Evolutionary conservation across 495 filamentous ascomycete species (phyloP), one percentile per base, ranked within the genome.

Genomic region (Penicillium salamii): DNA sequence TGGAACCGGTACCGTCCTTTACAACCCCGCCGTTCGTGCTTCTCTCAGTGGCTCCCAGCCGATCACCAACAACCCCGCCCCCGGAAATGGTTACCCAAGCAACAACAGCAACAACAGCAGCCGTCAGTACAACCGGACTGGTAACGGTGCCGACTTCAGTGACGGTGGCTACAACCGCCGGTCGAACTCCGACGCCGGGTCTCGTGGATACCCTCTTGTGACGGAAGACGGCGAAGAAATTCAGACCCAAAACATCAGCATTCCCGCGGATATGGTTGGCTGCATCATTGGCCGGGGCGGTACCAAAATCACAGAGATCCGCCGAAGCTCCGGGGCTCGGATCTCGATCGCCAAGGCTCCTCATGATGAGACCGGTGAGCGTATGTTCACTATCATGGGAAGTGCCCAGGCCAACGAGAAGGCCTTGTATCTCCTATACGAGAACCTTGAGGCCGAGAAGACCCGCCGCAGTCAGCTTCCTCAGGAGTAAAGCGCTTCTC

Each of bases 361-460:
- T 26, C 93, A 98, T 59, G 93, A 97, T 57, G 95, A 97, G 47
- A 91, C 90, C 38, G 93, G 93, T 44, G 93, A 98, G 80, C 84
- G 93, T 61, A 97, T 98, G 93, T 98, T 97, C 76, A 97, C 93
- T 53, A 97, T 98, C 65, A 96, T 95, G 80, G 93, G 93, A 50
- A 95, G 88, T 48, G 83, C 86, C 19, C 81, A 81, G 69, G 88
- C 88, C 52, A 97, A 97, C 61, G 93, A 98, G 75, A 91, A 90
- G 55, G 93, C 93, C 13, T 78, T 98, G 7, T 97, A 92, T 67
- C 82, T 97, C 29, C 80, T 98, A 41, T 98, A 98, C 72, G 93
- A 98, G 79, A 97, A 98, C 70, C 83, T 98, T 26, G 93, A 98
- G 71, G 93, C 90, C 14, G 93, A 98, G 78, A 98, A 98, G 79